These are phyloP conservation scores for Vachellia collinsii DNA, from an alignment of 306 rosid genomes.

Conservation along the genomic window DNA sequence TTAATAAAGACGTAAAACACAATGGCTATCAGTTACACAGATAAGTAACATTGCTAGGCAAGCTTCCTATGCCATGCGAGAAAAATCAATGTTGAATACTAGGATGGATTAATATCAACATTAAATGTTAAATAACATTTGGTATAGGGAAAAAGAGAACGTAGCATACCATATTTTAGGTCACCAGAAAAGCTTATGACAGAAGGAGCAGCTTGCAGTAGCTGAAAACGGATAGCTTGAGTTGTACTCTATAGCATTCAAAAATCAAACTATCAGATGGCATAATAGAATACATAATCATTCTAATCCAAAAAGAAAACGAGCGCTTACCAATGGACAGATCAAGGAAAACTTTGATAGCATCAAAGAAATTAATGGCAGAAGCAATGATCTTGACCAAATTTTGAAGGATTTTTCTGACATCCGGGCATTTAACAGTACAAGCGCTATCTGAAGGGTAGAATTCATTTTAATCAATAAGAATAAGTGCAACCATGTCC, in stretches of 20 bases:
- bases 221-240: conserved; percentile 85
- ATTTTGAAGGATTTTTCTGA: conserved; percentile 69
- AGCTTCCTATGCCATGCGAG: conserved; percentile 14
- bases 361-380: conserved; percentile 82
- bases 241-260: conserved; percentile 63
- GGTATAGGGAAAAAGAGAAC: neutral
- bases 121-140: conserved; percentile 15
- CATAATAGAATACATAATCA: conserved; percentile 31
- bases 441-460: conserved; percentile 67
- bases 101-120: conserved; percentile 2
- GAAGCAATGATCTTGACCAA: conserved; percentile 74
- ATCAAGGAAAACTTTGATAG: conserved; percentile 91
- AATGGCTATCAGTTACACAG: conserved; percentile 14
- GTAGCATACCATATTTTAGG: conserved; percentile 75
- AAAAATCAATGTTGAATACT: conserved; percentile 8
- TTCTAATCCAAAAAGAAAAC: conserved; percentile 11
- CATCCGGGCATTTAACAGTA: conserved; percentile 83
- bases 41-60: neutral
- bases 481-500: conserved; percentile 34
- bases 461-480: conserved; percentile 8
- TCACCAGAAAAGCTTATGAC: conserved; percentile 78
- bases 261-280: conserved; percentile 46
- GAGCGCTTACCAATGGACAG: conserved; percentile 73
- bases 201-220: conserved; percentile 79
- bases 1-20: conserved; percentile 23